Evolutionary conservation across 768 basidiomycete genomes (phyloP), one percentile per base, ranked within the genome.

Genomic region (Termitomyces sp.): DNA sequence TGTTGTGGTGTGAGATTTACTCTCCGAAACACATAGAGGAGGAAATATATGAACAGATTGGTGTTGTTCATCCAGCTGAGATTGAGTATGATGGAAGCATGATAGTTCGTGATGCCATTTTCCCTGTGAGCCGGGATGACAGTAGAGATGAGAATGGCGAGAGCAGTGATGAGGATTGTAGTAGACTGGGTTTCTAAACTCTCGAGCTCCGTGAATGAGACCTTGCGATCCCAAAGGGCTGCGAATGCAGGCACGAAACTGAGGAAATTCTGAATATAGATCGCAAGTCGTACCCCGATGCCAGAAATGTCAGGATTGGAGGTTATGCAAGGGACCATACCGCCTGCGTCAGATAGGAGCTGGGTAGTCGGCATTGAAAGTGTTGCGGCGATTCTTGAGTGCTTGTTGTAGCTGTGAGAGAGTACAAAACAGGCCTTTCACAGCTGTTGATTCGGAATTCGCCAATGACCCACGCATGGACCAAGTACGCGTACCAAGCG

Each of bases 241-340:
- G 48, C 15, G 5, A 57, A 54, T 7, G 64, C 62, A 1, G 65
- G 64, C 3, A 64, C 51, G 38, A 69, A 64, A 38, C 61, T 58
- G n/a, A 69, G 56, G 8, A 67, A 19, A 44, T 62, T 64, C 50
- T 69, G 68, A 2, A 57, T 44, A 40, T 69, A 69, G 41, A 67
- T 64, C 3, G 48, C 48, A 15, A 8, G 21, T 49, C 48, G 19
- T 10, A 49, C 33, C 0, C 52, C 53, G 8, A 58, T 58, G 6
- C 57, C 57, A 31, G 52, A 54, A 19, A 54, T 41, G n/a, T 49
- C 48, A 23, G 48, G 48, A 10, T 49, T 49, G 17, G 48, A 44
- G 23, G 1, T 26, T 26, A 44, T 35, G 12, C 43, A 44, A 26
- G 43, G 5, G 15, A 14, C 9, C 33, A 11, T 33, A 38, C 37